A percentile compares a stretch with the other conserved stretches of the same genome.
These are phyloP conservation scores for Coprinellus micaceus DNA, from an alignment of 768 basidiomycete species.

Conservation along the genomic window DNA sequence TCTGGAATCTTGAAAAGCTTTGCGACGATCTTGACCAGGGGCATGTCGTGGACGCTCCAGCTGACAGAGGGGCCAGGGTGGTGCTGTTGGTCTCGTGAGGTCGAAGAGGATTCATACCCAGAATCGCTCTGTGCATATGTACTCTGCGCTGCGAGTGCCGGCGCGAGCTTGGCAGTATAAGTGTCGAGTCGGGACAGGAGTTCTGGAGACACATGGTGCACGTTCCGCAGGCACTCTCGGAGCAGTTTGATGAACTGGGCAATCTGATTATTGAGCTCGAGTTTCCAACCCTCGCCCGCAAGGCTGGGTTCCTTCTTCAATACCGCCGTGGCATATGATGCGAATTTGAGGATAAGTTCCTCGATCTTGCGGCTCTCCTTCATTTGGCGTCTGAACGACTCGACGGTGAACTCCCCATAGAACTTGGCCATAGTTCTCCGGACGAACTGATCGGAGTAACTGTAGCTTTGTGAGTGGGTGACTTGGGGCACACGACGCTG, in stretches of 20 bases:
- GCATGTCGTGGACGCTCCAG: conserved; percentile 68
- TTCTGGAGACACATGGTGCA: conserved; percentile 81
- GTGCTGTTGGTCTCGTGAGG: conserved; percentile 39
- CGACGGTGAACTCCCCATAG: conserved; percentile 85
- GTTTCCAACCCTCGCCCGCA: conserved; percentile 86
- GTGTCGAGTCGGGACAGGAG: conserved; percentile 76
- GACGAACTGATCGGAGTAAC: conserved; percentile 83
- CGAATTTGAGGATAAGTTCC: conserved; percentile 94
- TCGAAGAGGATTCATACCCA: conserved; percentile 61
- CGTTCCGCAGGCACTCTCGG: conserved; percentile 67
- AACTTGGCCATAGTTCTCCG: conserved; percentile 90
- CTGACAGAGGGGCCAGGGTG: conserved; percentile 31
- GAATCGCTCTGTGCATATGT: conserved; percentile 48
- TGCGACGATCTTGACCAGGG: conserved; percentile 65
- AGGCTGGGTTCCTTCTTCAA: conserved; percentile 88
- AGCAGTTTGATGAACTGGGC: conserved; percentile 84
- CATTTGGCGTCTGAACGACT: conserved; percentile 83
- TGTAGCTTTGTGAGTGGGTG: conserved; percentile 32
- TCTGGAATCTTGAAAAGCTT: conserved; percentile 73
- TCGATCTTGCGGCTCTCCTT: conserved; percentile 97
- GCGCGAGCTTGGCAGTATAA: conserved; percentile 78
- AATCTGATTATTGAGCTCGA: conserved; percentile 90
- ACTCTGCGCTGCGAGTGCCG: conserved; percentile 37
- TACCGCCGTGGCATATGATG: conserved; percentile 82
- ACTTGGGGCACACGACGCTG: background rate